Evolutionary conservation across 2,329 filamentous ascomycete genomes (phyloP), one percentile per base, ranked within the genome.

Genomic region (Diaporthe ampelina): DNA sequence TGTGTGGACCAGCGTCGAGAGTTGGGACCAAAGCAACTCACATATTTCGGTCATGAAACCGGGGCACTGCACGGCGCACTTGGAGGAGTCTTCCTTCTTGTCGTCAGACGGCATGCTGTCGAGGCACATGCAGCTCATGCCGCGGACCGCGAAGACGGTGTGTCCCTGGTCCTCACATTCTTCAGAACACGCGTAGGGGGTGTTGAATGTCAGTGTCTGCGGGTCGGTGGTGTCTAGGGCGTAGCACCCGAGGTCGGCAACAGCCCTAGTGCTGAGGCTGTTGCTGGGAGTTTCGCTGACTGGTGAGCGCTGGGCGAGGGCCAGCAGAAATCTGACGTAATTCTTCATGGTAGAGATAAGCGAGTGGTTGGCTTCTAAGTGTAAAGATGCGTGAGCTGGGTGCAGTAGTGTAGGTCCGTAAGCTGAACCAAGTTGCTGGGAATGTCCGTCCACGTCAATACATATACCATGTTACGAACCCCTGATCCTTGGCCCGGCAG

Each of bases 81-180:
- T 6, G 32, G 48, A 40, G 32, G 63, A 32, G n/a, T 68, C 63
- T 40, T 7, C n/a, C 40, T 54, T 68, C 15, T 54, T 40, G 63
- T 68, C 63, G 11, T 68, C 32, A 19, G 63, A 15, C 19, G 63
- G 63, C n/a, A 54, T 32, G 48, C n/a, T 54, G 48, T 54, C 63
- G 4, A 68, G 32, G 32, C 63, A 68, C 13, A 21, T 1, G 32
- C 63, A 68, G 21, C 15, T 10, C 13, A 3, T 2, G 4, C 4
- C 8, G 15, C 13, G 29, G 2, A 54, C n/a, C 7, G 32, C 63
- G n/a, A 68, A 54, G 1, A 68, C 48, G 15, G 32, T 4, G 1
- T 40, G 7, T 3, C n/a, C n/a, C 15, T 32, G 15, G 8, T 15
- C 1, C 45, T 3, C 8, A 19, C 63, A 68, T 0, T 54, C 13